These are phyloP conservation scores for Rhynchosporium graminicola DNA, from an alignment of 2,329 filamentous ascomycete genomes.

Conservation along the genomic window DNA sequence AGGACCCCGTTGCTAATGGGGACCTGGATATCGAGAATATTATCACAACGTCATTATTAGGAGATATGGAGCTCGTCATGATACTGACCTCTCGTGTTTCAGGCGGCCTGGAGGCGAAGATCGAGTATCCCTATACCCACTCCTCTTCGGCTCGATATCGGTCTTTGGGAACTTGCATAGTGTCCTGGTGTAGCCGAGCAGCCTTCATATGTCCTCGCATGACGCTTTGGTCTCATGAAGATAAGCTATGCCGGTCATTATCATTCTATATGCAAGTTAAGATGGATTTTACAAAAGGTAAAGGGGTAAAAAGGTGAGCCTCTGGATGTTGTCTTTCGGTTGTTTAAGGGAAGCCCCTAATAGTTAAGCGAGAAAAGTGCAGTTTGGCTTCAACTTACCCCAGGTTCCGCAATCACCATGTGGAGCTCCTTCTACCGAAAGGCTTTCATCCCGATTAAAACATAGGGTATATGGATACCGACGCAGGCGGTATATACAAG, in stretches of 20 bases:
- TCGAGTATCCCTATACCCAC: background rate
- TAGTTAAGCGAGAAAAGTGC: background rate
- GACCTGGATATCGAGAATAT: background rate
- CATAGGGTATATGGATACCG: background rate
- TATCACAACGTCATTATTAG: background rate
- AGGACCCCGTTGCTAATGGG: background rate
- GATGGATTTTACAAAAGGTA: background rate
- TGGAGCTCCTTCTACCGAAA: background rate
- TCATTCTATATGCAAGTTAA: background rate
- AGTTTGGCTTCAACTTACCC: background rate
- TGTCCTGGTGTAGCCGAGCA: constrained; percentile 1
- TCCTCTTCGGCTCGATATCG: background rate
- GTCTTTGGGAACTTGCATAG: constrained; percentile 2
- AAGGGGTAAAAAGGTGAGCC: constrained; percentile 4
- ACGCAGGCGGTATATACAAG: background rate
- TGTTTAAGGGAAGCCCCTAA: constrained; percentile 1
- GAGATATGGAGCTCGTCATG: background rate
- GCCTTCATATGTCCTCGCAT: background rate
- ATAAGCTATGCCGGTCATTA: constrained; percentile 2
- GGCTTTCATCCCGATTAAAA: background rate
- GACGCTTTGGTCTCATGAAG: background rate
- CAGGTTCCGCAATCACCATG: too few relatives aligned
- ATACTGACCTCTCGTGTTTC: background rate
- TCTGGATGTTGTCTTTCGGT: background rate
- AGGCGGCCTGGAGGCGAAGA: constrained; percentile 1